phyloP scores from a whole-genome alignment of 495 filamentous ascomycete genomes.

The Aspergillus egyptiacus region DNA sequence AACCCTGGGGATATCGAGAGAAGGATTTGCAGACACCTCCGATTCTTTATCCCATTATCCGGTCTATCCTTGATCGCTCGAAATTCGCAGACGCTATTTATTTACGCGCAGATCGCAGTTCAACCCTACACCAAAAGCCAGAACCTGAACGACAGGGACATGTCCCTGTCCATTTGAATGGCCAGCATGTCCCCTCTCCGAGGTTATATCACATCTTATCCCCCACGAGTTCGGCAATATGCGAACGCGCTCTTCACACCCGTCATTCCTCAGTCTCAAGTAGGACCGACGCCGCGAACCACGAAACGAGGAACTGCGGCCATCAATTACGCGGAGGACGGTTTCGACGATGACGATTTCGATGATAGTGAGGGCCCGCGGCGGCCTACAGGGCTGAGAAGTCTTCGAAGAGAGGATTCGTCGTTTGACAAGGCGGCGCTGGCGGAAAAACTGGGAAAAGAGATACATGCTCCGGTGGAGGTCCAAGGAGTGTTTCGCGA shows the following conservation, averaged over 20 bases:
- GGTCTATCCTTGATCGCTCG: constrained; percentile 1
- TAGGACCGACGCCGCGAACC: constrained; percentile 67
- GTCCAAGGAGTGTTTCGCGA: constrained; percentile 88
- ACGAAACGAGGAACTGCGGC: constrained; percentile 95
- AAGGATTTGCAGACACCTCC: constrained; percentile 4
- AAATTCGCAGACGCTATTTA: constrained; percentile 13
- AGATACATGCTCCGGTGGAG: constrained; percentile 71
- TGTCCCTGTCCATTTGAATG: constrained; percentile 33
- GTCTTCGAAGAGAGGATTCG: constrained; percentile 71
- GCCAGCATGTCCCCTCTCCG: constrained; percentile 63
- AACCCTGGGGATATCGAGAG: neutral
- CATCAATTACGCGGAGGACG: constrained; percentile 96
- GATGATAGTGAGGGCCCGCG: constrained; percentile 77
- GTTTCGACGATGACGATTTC: constrained; percentile 89
- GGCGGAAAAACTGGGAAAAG: constrained; percentile 75
- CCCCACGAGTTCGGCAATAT: constrained; percentile 84
- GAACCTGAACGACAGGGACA: constrained; percentile 31
- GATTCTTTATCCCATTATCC: neutral
- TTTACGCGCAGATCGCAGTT: constrained; percentile 7
- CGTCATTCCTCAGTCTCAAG: constrained; percentile 63
- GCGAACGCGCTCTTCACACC: constrained; percentile 89
- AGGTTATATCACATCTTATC: constrained; percentile 86
- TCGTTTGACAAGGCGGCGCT: constrained; percentile 53
- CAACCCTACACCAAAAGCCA: constrained; percentile 2
- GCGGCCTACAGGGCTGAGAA: constrained; percentile 78